These are phyloP conservation scores for Fusarium bulbicola DNA, from an alignment of 2,329 filamentous ascomycete genomes.

Conservation along the genomic window DNA sequence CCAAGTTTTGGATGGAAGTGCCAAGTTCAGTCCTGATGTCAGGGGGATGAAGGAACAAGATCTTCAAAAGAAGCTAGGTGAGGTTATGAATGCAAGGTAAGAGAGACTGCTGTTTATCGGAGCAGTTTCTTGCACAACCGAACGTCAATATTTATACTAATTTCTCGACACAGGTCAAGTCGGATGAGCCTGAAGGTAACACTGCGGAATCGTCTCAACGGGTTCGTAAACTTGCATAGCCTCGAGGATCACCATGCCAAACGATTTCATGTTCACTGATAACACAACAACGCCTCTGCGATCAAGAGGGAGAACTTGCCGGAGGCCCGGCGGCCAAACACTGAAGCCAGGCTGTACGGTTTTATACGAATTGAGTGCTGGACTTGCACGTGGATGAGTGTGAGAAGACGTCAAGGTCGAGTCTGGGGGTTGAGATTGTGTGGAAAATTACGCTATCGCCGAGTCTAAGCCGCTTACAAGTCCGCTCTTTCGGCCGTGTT, in stretches of 20 bases:
- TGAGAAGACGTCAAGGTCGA: not conserved
- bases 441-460: constrained; percentile 21
- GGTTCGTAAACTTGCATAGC: constrained; percentile 11
- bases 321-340: constrained; percentile 19
- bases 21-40: not conserved
- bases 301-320: not conserved
- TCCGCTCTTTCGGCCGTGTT: constrained; percentile 1
- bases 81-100: not conserved
- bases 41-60: not conserved
- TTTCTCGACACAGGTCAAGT: not conserved
- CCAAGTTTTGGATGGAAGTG: not conserved
- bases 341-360: not conserved
- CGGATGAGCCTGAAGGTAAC: constrained; percentile 1
- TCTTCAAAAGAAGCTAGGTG: too few species aligned
- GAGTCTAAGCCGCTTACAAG: constrained; percentile 24
- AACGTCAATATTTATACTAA: not conserved
- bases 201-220: not conserved
- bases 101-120: not conserved
- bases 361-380: not conserved
- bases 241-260: not conserved
- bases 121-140: not conserved
- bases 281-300: not conserved
- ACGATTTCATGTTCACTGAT: constrained; percentile 22
- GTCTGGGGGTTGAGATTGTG: not conserved
- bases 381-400: not conserved